phyloP scores from a whole-genome alignment of 176 grass and related monocot genomes.

The Canna indica region DNA sequence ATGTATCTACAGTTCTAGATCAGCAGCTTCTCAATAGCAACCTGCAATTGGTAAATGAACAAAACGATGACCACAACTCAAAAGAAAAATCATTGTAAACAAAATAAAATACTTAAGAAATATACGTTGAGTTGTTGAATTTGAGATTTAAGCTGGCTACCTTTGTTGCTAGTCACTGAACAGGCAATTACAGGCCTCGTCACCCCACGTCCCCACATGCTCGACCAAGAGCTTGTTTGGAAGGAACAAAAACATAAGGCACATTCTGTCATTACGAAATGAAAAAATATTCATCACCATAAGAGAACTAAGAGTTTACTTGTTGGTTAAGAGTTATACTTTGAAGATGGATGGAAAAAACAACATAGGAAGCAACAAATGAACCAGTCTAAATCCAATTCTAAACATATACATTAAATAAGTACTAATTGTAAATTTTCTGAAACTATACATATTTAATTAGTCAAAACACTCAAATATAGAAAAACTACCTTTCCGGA shows the following conservation, averaged over 20 bases:
- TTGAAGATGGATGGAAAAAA: no score
- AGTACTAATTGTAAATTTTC: no score
- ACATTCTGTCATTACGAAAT: not conserved
- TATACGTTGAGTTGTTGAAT: conserved; percentile 7
- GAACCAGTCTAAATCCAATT: no score
- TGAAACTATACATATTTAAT: no score
- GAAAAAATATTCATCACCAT: no score
- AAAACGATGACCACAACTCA: not conserved
- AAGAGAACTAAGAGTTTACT: no score
- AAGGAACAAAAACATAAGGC: conserved; percentile 7
- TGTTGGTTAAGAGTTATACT: no score
- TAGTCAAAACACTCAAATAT: no score
- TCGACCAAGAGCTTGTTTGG: conserved; percentile 7
- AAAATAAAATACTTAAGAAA: not conserved
- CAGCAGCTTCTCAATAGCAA: not conserved
- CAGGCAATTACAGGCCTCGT: conserved; percentile 7
- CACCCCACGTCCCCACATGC: conserved; percentile 7
- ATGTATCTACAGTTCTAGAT: not conserved
- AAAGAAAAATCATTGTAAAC: not conserved
- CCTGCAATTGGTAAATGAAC: not conserved
- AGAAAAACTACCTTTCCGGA: no score
- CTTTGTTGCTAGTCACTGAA: conserved; percentile 3
- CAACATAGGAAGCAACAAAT: no score
- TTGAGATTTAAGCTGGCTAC: conserved; percentile 12
- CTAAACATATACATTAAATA: no score